Evolutionary conservation across 495 filamentous ascomycete genomes (phyloP), one percentile per base, ranked within the genome.

Genomic region (Aspergillus nidulans): DNA sequence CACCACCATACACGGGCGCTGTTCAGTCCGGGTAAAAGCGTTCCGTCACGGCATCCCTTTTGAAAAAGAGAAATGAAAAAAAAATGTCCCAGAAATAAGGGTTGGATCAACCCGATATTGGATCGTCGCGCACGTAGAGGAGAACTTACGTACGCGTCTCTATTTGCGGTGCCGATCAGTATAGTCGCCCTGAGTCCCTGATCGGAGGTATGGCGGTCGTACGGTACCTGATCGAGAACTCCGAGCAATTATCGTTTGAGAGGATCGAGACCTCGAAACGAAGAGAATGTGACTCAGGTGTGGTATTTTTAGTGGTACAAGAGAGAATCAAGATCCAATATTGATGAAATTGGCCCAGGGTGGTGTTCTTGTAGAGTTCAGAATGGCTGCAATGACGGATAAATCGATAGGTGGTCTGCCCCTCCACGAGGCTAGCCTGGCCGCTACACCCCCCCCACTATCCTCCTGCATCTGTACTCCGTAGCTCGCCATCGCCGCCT

Each of bases 381-480:
- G 7, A 18, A 19, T 21, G 46, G 13, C 5, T 34, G 9, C 15
- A 34, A 34, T 34, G 30, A 10, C 30, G 8, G 30, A 28, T 46
- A 25, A 15, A 18, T 26, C 6, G 43, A 25, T 12, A 13, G 42
- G 43, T 46, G 3, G n/a, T 9, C 12, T 25, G 47, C 47, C 47
- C 47, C 47, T 49, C 47, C 47, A 39, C n/a, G 30, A 24, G 30
- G 30, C 30, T 34, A n/a, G n/a, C n/a, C n/a, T n/a, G n/a, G n/a
- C n/a, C n/a, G n/a, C n/a, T n/a, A n/a, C n/a, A 12, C 47, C 25
- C 16, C 47, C 47, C 46, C 47, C 47, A 49, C 47, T 34, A n/a
- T 13, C 12, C 15, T 9, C 9, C 4, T 23, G 46, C 12, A 16
- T 15, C 19, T 49, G 24, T 34, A 34, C 19, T 15, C 19, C 38